Conservation (phyloP, 2,329 filamentous ascomycete genomes). For the Daldinia sp. region DNA sequence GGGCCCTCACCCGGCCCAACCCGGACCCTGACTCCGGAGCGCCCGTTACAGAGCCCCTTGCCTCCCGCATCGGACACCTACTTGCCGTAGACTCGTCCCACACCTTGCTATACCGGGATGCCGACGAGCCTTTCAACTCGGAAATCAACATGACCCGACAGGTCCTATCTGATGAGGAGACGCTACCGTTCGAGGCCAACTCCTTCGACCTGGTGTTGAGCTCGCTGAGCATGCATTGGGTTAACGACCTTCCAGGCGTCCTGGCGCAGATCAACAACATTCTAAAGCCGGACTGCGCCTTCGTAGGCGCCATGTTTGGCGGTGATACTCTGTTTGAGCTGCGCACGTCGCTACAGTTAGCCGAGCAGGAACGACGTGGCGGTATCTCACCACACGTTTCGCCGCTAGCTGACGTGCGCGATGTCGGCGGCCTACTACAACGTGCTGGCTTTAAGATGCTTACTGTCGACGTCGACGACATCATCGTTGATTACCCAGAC, state of each 20-base stretch:
- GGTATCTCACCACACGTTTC: conserved; percentile 92
- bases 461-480: conserved; percentile 97
- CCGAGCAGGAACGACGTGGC: conserved; percentile 89
- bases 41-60: conserved; percentile 73
- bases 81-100: conserved; percentile 86
- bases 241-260: conserved; percentile 92
- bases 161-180: conserved; percentile 80
- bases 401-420: conserved; percentile 89
- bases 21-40: conserved; percentile 65
- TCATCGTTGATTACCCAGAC: conserved; percentile 93
- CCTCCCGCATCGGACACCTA: conserved; percentile 77
- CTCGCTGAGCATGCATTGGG: conserved; percentile 93
- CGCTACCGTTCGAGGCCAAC: conserved; percentile 78
- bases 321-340: conserved; percentile 95
- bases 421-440: conserved; percentile 88
- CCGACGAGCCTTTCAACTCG: conserved; percentile 78
- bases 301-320: conserved; percentile 96
- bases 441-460: conserved; percentile 94
- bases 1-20: conserved; percentile 78
- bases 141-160: conserved; percentile 78
- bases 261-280: conserved; percentile 86
- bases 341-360: conserved; percentile 90
- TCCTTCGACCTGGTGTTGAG: conserved; percentile 92
- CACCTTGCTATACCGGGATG: conserved; percentile 83
- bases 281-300: conserved; percentile 90